Conservation (phyloP, 768 basidiomycete species). For the Mycena floridula region DNA sequence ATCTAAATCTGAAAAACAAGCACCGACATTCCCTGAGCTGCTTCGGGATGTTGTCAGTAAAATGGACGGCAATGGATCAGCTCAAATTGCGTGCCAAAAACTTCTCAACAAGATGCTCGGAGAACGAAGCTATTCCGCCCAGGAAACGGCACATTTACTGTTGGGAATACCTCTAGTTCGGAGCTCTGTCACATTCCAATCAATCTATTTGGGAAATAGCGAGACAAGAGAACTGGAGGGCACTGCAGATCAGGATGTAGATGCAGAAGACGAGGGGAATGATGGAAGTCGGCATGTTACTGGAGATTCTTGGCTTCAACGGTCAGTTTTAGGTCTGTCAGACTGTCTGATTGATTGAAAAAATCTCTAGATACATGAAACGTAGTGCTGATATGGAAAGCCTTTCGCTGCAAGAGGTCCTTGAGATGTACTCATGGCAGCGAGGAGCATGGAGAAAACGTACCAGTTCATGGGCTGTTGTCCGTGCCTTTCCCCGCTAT, state of each 20-base stretch:
- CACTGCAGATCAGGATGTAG: neutral
- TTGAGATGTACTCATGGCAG: neutral
- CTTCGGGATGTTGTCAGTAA: neutral
- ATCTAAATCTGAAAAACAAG: neutral
- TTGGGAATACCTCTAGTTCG: neutral
- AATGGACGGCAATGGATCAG: neutral
- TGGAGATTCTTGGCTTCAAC: neutral
- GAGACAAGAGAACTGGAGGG: neutral
- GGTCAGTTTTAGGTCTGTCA: neutral
- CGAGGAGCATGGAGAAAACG: neutral
- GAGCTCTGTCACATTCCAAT: neutral
- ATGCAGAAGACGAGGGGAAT: neutral
- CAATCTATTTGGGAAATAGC: neutral
- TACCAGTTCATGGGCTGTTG: neutral
- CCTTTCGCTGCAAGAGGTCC: neutral
- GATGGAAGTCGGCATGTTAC: neutral
- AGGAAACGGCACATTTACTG: neutral
- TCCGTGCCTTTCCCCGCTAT: neutral
- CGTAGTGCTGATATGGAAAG: neutral
- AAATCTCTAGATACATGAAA: neutral
- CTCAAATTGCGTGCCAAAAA: neutral
- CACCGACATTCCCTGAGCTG: neutral
- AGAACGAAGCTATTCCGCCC: neutral
- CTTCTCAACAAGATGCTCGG: neutral
- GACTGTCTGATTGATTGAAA: neutral